phyloP scores from a whole-genome alignment of 2,329 filamentous ascomycete species.

The Epichloe glyceriae region DNA sequence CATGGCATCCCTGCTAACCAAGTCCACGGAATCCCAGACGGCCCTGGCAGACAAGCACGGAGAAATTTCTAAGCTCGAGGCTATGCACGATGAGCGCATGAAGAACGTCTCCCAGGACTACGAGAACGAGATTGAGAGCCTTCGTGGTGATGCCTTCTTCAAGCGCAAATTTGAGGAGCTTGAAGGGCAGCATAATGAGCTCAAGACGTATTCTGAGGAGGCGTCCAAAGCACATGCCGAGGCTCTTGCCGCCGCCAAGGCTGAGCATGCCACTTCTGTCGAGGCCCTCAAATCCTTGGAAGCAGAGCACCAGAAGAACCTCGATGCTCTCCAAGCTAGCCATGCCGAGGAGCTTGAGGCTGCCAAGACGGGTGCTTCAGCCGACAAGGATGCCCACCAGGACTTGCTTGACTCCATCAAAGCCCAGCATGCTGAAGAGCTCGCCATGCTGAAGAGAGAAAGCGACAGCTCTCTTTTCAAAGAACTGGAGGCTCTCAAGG shows the following conservation, averaged over 20 bases:
- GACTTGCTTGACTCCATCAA: slow-evolving; percentile 42
- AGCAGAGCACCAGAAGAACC: slow-evolving; percentile 37
- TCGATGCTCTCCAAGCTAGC: slow-evolving; percentile 42
- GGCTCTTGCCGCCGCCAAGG: slow-evolving; percentile 29
- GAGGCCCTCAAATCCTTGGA: slow-evolving; percentile 37
- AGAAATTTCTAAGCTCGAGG: slow-evolving; percentile 37
- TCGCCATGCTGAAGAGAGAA: slow-evolving; percentile 30
- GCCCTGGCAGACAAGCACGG: slow-evolving; percentile 35
- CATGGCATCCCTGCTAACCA: slow-evolving; percentile 31
- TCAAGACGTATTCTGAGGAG: slow-evolving; percentile 24
- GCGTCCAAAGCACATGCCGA: slow-evolving; percentile 26
- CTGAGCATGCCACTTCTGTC: slow-evolving; percentile 30
- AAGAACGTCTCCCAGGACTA: slow-evolving; percentile 47
- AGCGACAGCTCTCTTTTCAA: slow-evolving; percentile 25
- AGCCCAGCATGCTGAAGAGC: slow-evolving; percentile 37
- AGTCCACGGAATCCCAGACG: slow-evolving; percentile 33
- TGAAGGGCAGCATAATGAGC: slow-evolving; percentile 41
- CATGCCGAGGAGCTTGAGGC: slow-evolving; percentile 46
- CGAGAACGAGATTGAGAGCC: slow-evolving; percentile 50
- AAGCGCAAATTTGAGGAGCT: slow-evolving; percentile 51
- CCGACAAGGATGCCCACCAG: slow-evolving; percentile 34
- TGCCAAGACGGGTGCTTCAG: slow-evolving; percentile 38
- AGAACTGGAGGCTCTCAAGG: slow-evolving; percentile 29
- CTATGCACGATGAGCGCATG: slow-evolving; percentile 44
- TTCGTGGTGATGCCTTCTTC: slow-evolving; percentile 49